A percentile compares a stretch with the other conserved stretches of the same genome.
Evolutionary conservation across 805 yeast genomes (phyloP).

Genomic region (Saccharomycopsis javanensis): DNA sequence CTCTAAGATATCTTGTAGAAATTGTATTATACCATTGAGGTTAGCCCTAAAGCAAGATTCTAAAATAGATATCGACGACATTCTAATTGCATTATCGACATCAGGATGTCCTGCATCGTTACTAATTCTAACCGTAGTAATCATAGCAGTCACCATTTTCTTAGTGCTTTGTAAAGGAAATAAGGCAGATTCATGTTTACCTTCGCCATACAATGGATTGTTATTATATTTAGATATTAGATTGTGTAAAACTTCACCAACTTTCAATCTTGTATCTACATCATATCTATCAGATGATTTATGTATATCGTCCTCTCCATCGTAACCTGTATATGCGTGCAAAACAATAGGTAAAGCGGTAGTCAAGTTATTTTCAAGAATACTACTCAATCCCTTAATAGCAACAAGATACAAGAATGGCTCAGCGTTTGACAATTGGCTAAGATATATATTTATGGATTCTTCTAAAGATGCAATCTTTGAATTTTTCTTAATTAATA

Average conservation of each 20-base stretch:
- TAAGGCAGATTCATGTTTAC: slow-evolving; percentile 7
- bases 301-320: background rate
- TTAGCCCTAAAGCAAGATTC: slow-evolving; percentile 58
- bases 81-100: slow-evolving; percentile 53
- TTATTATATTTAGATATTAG: slow-evolving; percentile 8
- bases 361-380: slow-evolving; percentile 38
- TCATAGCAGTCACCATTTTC: slow-evolving; percentile 35
- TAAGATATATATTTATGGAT: slow-evolving; percentile 51
- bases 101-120: background rate
- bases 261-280: slow-evolving; percentile 64
- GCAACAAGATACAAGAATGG: slow-evolving; percentile 82
- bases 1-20: slow-evolving; percentile 54
- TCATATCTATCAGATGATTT: slow-evolving; percentile 22
- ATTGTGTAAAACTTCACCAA: slow-evolving; percentile 64
- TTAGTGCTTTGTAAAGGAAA: slow-evolving; percentile 37
- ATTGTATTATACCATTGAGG: slow-evolving; percentile 40
- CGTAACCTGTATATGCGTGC: slow-evolving; percentile 26
- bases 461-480: slow-evolving; percentile 40
- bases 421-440: slow-evolving; percentile 64
- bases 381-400: slow-evolving; percentile 62
- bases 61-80: slow-evolving; percentile 82
- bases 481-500: slow-evolving; percentile 39
- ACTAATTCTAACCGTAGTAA: slow-evolving; percentile 32
- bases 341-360: slow-evolving; percentile 32
- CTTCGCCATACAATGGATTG: slow-evolving; percentile 8